A percentile compares a stretch with the other conserved stretches of the same genome.
phyloP scores from a whole-genome alignment of 306 rosid species.

The Castanea sativa region DNA sequence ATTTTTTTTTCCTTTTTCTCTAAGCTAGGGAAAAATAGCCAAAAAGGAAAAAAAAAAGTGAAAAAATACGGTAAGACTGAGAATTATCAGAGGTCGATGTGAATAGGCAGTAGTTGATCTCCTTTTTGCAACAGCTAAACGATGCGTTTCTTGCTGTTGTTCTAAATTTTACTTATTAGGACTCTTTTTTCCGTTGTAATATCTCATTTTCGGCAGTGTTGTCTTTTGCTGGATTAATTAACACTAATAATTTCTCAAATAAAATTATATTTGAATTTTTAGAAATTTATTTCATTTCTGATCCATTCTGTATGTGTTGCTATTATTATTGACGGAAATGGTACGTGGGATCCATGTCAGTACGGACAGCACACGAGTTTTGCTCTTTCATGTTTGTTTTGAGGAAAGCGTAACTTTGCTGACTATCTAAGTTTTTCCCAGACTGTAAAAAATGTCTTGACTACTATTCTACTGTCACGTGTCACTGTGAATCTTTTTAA shows the following conservation, averaged over 20 bases:
- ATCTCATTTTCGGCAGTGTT: neutral
- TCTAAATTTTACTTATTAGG: neutral
- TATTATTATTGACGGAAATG: neutral
- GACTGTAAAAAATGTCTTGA: neutral
- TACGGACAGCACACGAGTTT: neutral
- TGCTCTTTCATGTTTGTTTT: neutral
- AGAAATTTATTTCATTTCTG: too few relatives aligned
- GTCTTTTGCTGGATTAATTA: neutral
- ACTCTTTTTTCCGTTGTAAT: constrained; percentile 25
- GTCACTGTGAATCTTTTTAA: neutral
- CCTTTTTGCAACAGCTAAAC: constrained; percentile 43
- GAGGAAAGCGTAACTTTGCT: neutral
- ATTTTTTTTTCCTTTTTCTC: constrained; percentile 20
- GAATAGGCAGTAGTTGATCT: constrained; percentile 31
- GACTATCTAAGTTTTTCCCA: neutral
- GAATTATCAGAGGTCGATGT: constrained; percentile 10
- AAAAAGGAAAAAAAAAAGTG: neutral
- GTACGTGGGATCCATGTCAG: neutral
- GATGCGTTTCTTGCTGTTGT: constrained; percentile 38
- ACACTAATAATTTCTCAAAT: neutral
- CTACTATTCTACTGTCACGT: constrained; percentile 19
- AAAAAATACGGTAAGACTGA: neutral
- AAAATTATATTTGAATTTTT: too few relatives aligned
- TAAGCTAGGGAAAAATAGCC: constrained; percentile 13
- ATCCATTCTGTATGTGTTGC: too few relatives aligned